Base-by-base conservation (phyloP, 768 basidiomycete species). In the Daedalea quercina region DNA sequence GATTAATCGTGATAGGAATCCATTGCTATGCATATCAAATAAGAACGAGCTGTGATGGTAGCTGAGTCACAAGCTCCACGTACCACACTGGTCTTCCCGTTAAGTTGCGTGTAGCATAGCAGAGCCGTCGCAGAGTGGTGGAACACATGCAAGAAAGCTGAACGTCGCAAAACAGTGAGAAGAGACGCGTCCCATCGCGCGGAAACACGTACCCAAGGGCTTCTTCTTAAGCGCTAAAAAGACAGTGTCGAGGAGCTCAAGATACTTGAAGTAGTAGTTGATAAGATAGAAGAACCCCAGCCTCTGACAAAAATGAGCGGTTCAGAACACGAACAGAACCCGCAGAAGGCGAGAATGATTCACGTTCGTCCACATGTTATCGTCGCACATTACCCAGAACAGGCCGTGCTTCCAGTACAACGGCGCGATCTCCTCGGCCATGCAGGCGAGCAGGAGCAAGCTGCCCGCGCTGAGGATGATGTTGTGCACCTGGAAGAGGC, bases 141-240 rank as follows among this genome's bases (percentile, higher is more conserved):
- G 77, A 96, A 98, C 57, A 99, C 95, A 70, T 98, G 96, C 56
- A 99, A 75, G 74, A 99, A 98, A 61, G 91, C 94, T 62, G 50
- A 26, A 57, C 4, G 19, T 43, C 26, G 47, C 7, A 22, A 35
- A 33, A 28, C 37, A 26, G 24, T 34, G 17, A n/a, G 48, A 37
- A 25, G 43, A 28, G 33, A 53, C 46, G 34, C 33, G 40, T 51
- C 37, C 20, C 52, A 25, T 20, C 4, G 37, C 44, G 13, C 6
- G 11, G 19, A 44, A n/a, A 44, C 22, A 71, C 84, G 55, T 65
- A 94, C 94, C 90, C 47, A 99, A 77, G 15, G 92, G 92, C 71
- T 98, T 98, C 80, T 98, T 99, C 82, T 98, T 99, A 63, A 97
- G 73, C 9, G 90, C 90, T 59, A 99, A 82, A 79, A 98, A 99